Evolutionary conservation across 2,329 filamentous ascomycete genomes (phyloP), one percentile per base, ranked within the genome.

Genomic region (Fulvia fulva): DNA sequence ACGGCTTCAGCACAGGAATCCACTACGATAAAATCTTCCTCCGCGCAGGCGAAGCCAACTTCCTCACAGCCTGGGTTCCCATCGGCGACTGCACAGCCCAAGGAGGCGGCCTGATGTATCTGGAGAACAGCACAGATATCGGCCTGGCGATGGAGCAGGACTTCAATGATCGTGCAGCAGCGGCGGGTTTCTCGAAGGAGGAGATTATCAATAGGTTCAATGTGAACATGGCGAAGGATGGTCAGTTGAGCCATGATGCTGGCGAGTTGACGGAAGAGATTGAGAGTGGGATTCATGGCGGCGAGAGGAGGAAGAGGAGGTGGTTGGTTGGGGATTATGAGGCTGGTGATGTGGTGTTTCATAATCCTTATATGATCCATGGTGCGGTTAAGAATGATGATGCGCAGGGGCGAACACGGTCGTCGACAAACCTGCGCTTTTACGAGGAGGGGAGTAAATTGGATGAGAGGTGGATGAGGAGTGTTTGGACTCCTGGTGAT

Each of bases 251-350:
- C 6, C 65, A 70, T 14, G 51, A 57, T 12, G 49, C 19, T 5
- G 30, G 19, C 1, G 50, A 53, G 23, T 50, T 57, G 50, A 57
- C 50, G 1, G 16, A 41, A 3, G 46, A 50, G 19, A 51, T 56
- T 26, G 22, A 51, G 16, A 32, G 47, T 41, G 30, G 45, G 25
- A 7, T 50, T 9, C 41, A 53, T 28, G 49, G 55, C 16, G 55
- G 55, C 34, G 41, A 19, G 21, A 45, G 52, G 14, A 56, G 44
- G 55, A 56, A 58, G 21, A 67, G 67, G 53, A 64, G 68, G 67
- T 85, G 72, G 84, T 74, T 76, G 71, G 80, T 75, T 68, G 81
- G 71, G 62, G 78, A 69, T 62, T 85, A 83, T 62, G 75, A 86
- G 65, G 74, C 84, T 59, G 74, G 83, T 22, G 71, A 85, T 67